These are phyloP conservation scores for Coemansia sp. DNA, from an alignment of 371 early-diverging fungal genomes.

Conservation along the genomic window DNA sequence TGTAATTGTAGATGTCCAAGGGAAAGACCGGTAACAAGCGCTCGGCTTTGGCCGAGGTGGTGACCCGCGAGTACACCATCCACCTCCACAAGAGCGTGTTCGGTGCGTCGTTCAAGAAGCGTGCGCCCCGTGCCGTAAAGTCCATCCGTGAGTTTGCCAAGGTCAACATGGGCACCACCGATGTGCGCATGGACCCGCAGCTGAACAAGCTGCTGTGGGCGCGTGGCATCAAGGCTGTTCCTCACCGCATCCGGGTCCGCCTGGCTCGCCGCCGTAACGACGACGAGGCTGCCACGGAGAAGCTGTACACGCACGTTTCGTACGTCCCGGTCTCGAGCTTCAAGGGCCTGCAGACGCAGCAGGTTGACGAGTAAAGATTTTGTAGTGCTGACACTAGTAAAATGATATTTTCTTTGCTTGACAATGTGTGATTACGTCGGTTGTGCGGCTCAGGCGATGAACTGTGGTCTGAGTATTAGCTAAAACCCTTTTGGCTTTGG, in stretches of 20 bases:
- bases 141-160: conserved; percentile 83
- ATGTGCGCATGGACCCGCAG: conserved; percentile 77
- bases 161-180: conserved; percentile 86
- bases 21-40: conserved; percentile 53
- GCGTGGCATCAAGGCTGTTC: conserved; percentile 86
- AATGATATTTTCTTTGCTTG: not conserved
- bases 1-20: conserved; percentile 45
- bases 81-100: conserved; percentile 88
- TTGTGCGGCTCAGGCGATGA: not conserved
- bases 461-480: not conserved
- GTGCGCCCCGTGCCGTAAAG: conserved; percentile 93
- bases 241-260: conserved; percentile 91
- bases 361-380: conserved; percentile 51
- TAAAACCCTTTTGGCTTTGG: not conserved
- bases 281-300: conserved; percentile 89
- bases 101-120: conserved; percentile 81
- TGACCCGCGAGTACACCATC: conserved; percentile 93
- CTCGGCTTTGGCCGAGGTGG: conserved; percentile 57
- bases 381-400: not conserved
- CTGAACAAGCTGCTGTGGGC: conserved; percentile 86
- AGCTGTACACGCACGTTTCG: conserved; percentile 89
- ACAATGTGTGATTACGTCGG: not conserved
- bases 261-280: conserved; percentile 92
- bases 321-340: conserved; percentile 81
- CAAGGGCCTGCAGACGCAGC: conserved; percentile 55